A percentile compares a stretch with the other conserved stretches of the same genome.
Evolutionary conservation across 345 rosid genomes (phyloP).

Genomic region (Psidium guajava): DNA sequence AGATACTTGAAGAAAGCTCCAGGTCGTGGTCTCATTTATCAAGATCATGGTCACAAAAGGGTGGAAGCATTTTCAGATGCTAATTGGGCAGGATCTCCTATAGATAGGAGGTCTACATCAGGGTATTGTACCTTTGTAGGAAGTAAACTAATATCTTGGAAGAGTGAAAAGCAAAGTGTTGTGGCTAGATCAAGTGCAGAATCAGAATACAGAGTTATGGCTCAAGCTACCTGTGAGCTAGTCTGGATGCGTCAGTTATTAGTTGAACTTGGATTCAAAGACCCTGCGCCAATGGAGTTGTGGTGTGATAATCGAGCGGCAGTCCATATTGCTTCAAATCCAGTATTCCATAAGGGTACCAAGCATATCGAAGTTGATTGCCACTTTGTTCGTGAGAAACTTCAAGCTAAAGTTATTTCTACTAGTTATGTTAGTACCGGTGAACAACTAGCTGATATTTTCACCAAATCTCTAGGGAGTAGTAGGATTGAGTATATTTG

Average conservation of each 20-base stretch:
- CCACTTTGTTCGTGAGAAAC: too few species aligned
- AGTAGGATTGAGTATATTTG: too few species aligned
- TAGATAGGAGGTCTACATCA: neutral
- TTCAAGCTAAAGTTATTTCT: too few species aligned
- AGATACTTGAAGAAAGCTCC: too few species aligned
- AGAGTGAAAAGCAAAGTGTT: neutral
- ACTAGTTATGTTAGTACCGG: too few species aligned
- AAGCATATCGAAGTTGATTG: too few species aligned
- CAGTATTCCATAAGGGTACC: too few species aligned
- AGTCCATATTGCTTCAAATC: too few species aligned
- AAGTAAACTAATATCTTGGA: neutral
- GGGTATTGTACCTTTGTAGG: neutral
- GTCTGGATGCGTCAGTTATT: neutral
- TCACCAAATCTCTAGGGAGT: too few species aligned
- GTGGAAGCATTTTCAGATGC: neutral
- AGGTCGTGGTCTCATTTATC: too few species aligned
- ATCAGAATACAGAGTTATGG: neutral
- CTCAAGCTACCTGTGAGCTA: neutral
- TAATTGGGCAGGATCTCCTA: neutral
- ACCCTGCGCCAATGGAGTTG: neutral
- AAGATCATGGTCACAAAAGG: neutral
- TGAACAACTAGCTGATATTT: too few species aligned
- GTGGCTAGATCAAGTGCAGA: neutral
- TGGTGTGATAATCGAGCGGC: neutral
- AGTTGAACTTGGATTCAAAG: neutral